Evolutionary conservation across 345 rosid genomes (phyloP).

Genomic region (Gynandropsis gynandra): DNA sequence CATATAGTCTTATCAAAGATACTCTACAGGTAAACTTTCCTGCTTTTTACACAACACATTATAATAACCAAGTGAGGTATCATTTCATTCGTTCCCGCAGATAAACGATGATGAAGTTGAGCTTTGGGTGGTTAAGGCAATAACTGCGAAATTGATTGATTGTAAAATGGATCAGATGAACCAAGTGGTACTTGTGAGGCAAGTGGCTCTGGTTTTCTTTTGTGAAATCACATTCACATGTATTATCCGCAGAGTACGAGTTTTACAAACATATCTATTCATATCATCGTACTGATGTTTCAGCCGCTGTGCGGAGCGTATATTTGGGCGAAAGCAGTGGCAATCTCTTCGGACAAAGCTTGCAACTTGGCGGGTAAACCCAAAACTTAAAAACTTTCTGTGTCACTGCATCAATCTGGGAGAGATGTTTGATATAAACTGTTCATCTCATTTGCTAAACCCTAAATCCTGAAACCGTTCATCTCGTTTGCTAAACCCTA

Average conservation of each 20-base stretch:
- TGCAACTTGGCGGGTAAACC: constrained; percentile 66
- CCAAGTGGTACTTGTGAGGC: constrained; percentile 79
- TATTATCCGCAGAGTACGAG: background rate
- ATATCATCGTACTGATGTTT: constrained; percentile 18
- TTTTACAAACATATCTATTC: background rate
- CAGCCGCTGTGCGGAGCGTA: constrained; percentile 73
- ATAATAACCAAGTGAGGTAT: constrained; percentile 2
- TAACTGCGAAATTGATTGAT: constrained; percentile 62
- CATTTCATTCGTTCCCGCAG: constrained; percentile 30
- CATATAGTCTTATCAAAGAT: constrained; percentile 61
- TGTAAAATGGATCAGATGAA: constrained; percentile 98
- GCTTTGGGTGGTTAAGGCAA: constrained; percentile 87
- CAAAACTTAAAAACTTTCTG: background rate
- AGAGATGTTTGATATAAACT: too few relatives aligned
- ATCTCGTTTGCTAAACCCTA: too few relatives aligned
- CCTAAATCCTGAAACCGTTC: too few relatives aligned
- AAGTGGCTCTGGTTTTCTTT: constrained; percentile 3
- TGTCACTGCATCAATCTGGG: too few relatives aligned
- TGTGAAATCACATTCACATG: background rate
- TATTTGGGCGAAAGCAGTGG: constrained; percentile 79
- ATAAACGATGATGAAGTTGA: constrained; percentile 77
- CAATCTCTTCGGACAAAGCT: constrained; percentile 61
- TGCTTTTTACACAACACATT: background rate
- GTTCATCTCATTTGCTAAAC: too few relatives aligned
- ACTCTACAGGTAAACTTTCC: constrained; percentile 52